These are phyloP conservation scores for Rubia balearica DNA, from an alignment of 305 asterid genomes.

Conservation along the genomic window DNA sequence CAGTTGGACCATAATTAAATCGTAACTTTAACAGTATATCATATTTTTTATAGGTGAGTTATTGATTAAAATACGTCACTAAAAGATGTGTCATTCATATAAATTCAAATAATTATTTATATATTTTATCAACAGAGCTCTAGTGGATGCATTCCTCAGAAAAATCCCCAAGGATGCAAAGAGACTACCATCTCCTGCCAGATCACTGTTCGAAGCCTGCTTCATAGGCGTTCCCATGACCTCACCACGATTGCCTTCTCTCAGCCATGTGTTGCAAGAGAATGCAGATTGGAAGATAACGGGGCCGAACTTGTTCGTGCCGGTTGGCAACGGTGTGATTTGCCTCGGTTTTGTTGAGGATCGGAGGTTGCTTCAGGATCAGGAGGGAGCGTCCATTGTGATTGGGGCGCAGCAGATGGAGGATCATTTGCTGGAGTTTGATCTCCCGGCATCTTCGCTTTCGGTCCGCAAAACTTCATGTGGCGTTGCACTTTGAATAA, in stretches of 20 bases:
- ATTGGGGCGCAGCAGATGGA: conserved; percentile 12
- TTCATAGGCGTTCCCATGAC: conserved; percentile 10
- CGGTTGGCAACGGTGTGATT: not conserved
- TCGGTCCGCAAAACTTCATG: not conserved
- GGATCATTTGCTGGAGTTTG: conserved; percentile 12
- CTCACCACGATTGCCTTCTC: not conserved
- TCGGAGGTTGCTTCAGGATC: not conserved
- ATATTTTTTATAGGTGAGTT: too few species aligned
- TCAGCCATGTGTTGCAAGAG: conserved; percentile 2
- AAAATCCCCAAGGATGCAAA: conserved; percentile 15
- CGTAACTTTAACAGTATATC: too few species aligned
- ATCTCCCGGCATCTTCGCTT: not conserved
- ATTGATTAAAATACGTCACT: too few species aligned
- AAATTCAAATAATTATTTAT: too few species aligned
- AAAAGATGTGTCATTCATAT: too few species aligned
- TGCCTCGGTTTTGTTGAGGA: conserved; percentile 11
- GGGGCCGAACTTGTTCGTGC: conserved; percentile 7
- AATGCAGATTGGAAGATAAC: not conserved
- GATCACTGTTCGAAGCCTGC: conserved; percentile 21
- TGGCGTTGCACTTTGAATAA: too few species aligned
- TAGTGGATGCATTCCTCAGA: conserved; percentile 4
- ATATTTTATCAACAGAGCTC: too few species aligned
- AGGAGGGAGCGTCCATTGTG: not conserved
- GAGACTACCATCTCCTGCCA: not conserved
- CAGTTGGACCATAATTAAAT: too few species aligned